Evolutionary conservation across 495 filamentous ascomycete genomes (phyloP), one percentile per base, ranked within the genome.

Genomic region (Amorphotheca resinae): DNA sequence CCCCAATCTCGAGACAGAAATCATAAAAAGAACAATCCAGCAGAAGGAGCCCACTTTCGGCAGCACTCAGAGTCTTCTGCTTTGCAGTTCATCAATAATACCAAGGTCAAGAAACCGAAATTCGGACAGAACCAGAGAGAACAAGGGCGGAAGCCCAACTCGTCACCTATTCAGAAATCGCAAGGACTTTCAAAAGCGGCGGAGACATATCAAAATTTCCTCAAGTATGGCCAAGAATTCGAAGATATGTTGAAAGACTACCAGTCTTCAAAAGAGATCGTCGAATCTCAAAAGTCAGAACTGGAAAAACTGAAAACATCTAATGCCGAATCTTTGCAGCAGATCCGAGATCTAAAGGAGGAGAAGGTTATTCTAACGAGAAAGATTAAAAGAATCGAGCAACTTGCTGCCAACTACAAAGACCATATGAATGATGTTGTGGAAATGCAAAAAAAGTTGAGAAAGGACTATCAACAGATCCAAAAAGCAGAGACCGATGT

Each of bases 401-500:
- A 48, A 1, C n/a, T 37, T 1, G 30, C 41, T 26, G 11, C 23
- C 7, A 46, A 28, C 33, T 56, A 56, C 34, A 50, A 39, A 26
- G 39, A 41, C 2, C 54, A 56, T 16, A 51, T 51, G 36, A 56
- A 56, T 30, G 40, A 53, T 3, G 47, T 56, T 11, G 38, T 53
- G 3, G 25, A 28, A 14, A 20, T 23, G 18, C 54, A 56, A 18
- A 45, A 51, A 42, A 33, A 31, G 7, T 21, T 56, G 9, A 15
- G 16, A 2, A 18, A 4, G 4, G 34, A 37, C 9, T 21, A 2
- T 18, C 7, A 17, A 17, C 14, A 6, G 17, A 37, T 37, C 5
- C 34, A 44, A 38, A 33, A 17, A 2, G 14, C n/a, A 53, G 30
- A 34, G 32, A 14, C 22, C 9, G 38, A 25, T 22, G 5, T 30